phyloP scores from a whole-genome alignment of 345 rosid genomes.

The Eucalyptus sp. region DNA sequence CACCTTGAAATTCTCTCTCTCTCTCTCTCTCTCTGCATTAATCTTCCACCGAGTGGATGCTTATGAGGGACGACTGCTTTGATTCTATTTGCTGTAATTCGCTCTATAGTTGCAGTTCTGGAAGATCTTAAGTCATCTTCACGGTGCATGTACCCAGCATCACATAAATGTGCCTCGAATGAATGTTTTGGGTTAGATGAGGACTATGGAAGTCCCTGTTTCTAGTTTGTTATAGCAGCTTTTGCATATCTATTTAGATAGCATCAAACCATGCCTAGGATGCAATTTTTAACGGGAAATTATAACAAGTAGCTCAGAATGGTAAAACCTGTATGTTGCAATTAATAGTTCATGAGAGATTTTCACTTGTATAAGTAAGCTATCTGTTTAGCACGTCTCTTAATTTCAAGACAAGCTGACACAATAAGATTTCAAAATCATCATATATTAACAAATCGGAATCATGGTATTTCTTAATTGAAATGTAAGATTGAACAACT shows the following conservation, averaged over 20 bases:
- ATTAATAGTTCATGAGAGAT: not conserved
- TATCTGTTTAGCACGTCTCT: not conserved
- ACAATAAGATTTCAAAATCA: not conserved
- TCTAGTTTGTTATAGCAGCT: not conserved
- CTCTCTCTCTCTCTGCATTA: not conserved
- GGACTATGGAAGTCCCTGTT: not conserved
- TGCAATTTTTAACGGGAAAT: not conserved
- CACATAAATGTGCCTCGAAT: not conserved
- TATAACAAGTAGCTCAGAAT: not conserved
- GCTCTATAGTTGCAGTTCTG: not conserved
- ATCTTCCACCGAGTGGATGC: not conserved
- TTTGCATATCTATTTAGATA: not conserved
- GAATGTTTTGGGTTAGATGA: not conserved
- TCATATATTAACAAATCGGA: not conserved
- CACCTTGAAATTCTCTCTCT: not conserved
- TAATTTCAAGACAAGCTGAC: not conserved
- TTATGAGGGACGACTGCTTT: not conserved
- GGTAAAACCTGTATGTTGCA: not conserved
- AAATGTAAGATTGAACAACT: not conserved
- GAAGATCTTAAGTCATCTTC: not conserved
- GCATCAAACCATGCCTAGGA: not conserved
- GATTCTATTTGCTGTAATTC: not conserved
- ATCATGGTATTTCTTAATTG: not conserved
- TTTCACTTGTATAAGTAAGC: not conserved
- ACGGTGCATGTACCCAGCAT: not conserved